phyloP scores from a whole-genome alignment of 305 asterid genomes.

The Rubia peregrina region DNA sequence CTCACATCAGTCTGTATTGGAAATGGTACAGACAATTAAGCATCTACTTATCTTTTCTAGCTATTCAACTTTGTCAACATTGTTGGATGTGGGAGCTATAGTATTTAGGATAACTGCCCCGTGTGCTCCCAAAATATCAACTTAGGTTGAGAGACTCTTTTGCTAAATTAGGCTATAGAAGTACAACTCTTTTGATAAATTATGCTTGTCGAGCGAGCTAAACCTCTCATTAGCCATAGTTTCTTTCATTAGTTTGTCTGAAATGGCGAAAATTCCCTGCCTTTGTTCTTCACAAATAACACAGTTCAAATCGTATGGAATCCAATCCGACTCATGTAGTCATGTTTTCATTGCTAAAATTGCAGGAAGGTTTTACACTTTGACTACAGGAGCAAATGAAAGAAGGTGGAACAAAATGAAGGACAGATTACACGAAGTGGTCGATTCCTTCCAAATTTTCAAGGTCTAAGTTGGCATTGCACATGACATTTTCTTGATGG shows the following conservation, averaged over 20 bases:
- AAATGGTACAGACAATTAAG: background rate
- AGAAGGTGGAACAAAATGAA: conserved; percentile 96
- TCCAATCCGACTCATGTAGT: conserved; percentile 2
- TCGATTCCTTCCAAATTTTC: conserved; percentile 73
- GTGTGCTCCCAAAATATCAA: background rate
- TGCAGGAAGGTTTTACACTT: conserved; percentile 87
- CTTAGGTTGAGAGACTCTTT: background rate
- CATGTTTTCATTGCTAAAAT: background rate
- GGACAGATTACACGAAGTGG: conserved; percentile 69
- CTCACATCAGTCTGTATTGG: background rate
- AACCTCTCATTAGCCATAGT: background rate
- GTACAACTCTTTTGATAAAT: background rate
- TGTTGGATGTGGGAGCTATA: background rate
- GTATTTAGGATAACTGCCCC: background rate
- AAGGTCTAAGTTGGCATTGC: conserved; percentile 35
- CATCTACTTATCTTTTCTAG: background rate
- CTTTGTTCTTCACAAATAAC: background rate
- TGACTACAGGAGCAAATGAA: conserved; percentile 91
- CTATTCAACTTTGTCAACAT: background rate
- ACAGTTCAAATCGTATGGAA: background rate
- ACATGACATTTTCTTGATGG: conserved; percentile 6
- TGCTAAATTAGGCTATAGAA: background rate
- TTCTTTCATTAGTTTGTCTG: background rate
- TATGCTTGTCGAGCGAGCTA: background rate
- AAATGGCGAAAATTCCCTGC: background rate